These are phyloP conservation scores for Fusarium sp. DNA, from an alignment of 2,329 filamentous ascomycete genomes.

Conservation along the genomic window DNA sequence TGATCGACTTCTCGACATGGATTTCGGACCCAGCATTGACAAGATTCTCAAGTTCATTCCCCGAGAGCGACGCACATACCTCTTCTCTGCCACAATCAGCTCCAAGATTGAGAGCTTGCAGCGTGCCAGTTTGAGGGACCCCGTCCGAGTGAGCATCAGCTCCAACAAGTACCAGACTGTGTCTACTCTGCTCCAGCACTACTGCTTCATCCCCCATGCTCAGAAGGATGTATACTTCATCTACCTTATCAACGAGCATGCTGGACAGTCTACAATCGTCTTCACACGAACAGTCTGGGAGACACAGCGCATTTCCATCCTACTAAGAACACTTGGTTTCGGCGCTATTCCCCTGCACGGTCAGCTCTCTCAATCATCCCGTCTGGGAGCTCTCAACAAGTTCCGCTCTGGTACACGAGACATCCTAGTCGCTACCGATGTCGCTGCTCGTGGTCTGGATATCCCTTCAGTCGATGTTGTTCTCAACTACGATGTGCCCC, in stretches of 20 bases:
- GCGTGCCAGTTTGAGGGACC: conserved; percentile 86
- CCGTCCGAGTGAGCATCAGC: conserved; percentile 83
- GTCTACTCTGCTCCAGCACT: conserved; percentile 85
- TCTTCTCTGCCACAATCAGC: conserved; percentile 95
- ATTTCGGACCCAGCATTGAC: conserved; percentile 92
- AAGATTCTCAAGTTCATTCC: conserved; percentile 93
- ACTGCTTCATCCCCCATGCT: conserved; percentile 85
- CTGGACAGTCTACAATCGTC: conserved; percentile 87
- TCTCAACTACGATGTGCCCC: conserved; percentile 85
- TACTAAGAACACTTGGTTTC: conserved; percentile 87
- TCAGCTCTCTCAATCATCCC: conserved; percentile 86
- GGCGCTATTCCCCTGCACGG: conserved; percentile 93
- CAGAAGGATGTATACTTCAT: conserved; percentile 93
- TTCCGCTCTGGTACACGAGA: conserved; percentile 84
- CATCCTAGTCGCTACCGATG: conserved; percentile 92
- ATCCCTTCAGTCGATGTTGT: conserved; percentile 92
- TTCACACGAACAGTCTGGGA: conserved; percentile 95
- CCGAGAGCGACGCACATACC: conserved; percentile 79
- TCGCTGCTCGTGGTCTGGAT: conserved; percentile 92
- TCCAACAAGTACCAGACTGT: conserved; percentile 91
- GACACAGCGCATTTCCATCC: conserved; percentile 83
- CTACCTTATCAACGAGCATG: conserved; percentile 85
- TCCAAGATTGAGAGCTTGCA: conserved; percentile 94
- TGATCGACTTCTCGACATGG: conserved; percentile 89
- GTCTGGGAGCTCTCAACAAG: conserved; percentile 88